phyloP scores from a whole-genome alignment of 352 stramenopile genomes.

The Phytophthora cryptogea region DNA sequence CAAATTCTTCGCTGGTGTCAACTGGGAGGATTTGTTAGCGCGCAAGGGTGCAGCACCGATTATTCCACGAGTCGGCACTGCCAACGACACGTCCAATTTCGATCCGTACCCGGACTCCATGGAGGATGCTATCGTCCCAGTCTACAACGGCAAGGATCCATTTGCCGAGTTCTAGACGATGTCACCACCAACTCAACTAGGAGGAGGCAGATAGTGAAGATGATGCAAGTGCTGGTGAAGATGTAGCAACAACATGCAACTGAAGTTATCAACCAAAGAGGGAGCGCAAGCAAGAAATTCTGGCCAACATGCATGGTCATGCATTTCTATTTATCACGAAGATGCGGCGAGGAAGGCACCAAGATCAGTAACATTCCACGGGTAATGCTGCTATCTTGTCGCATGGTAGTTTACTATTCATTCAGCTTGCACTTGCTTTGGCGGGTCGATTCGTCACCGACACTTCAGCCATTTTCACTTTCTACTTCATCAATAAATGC shows the following conservation, averaged over 20 bases:
- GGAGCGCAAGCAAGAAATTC: constrained; percentile 36
- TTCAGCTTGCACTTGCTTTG: constrained; percentile 26
- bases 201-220: constrained; percentile 14
- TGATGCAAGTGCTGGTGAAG: constrained; percentile 12
- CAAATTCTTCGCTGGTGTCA: constrained; percentile 94
- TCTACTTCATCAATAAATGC: constrained; percentile 28
- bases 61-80: constrained; percentile 89
- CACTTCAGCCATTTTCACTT: constrained; percentile 24
- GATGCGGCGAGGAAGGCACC: constrained; percentile 14
- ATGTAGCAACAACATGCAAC: constrained; percentile 12
- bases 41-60: constrained; percentile 93
- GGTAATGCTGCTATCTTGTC: constrained; percentile 9
- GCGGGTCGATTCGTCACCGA: constrained; percentile 9
- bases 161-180: constrained; percentile 92
- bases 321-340: constrained; percentile 43
- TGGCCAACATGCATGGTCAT: constrained; percentile 26
- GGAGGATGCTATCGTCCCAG: constrained; percentile 90
- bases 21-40: constrained; percentile 91
- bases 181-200: constrained; percentile 6
- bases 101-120: constrained; percentile 95
- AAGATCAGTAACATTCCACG: neutral
- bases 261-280: constrained; percentile 17
- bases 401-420: constrained; percentile 39
- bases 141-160: constrained; percentile 93
- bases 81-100: constrained; percentile 97